Percentiles rank a stretch among this genome's conserved stretches.
Conservation (phyloP, 371 early-diverging fungal species). For the Aphelidium insulamus region DNA sequence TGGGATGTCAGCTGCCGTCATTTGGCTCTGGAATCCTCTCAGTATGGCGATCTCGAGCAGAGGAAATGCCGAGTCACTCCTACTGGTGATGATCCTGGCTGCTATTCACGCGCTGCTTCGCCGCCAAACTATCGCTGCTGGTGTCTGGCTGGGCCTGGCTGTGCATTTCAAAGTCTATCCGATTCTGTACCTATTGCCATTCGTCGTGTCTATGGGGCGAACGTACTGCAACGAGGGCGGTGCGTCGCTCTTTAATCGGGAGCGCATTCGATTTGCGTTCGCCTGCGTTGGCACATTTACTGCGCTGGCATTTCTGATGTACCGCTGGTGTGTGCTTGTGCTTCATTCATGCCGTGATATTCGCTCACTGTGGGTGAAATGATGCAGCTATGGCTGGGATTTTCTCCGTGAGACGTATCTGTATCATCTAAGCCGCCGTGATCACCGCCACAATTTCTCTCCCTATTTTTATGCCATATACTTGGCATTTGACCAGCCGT, state of each 20-base stretch:
- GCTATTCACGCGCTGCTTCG: slow-evolving; percentile 40
- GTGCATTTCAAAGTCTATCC: slow-evolving; percentile 96
- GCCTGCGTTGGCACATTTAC: slow-evolving; percentile 46
- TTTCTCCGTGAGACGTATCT: slow-evolving; percentile 77
- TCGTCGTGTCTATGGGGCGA: too few relatives aligned
- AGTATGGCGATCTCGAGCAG: slow-evolving; percentile 86
- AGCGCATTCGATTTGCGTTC: slow-evolving; percentile 41
- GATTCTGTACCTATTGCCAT: slow-evolving; percentile 62
- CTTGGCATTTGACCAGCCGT: slow-evolving; percentile 26
- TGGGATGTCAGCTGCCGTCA: too few relatives aligned
- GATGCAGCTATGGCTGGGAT: slow-evolving; percentile 45
- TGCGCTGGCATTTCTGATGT: slow-evolving; percentile 42
- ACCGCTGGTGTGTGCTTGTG: slow-evolving; percentile 6
- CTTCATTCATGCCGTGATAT: not conserved
- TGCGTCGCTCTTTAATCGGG: slow-evolving; percentile 24
- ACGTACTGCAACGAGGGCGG: too few relatives aligned
- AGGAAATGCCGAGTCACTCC: slow-evolving; percentile 74
- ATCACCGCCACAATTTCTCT: slow-evolving; percentile 96
- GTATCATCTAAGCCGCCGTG: slow-evolving; percentile 82
- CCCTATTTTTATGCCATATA: slow-evolving; percentile 87
- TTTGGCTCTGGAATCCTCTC: slow-evolving; percentile 80
- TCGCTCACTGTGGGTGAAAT: not conserved
- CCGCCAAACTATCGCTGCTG: slow-evolving; percentile 24
- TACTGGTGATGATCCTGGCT: slow-evolving; percentile 50
- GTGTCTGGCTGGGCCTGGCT: slow-evolving; percentile 61